Percentiles rank a stretch among this genome's conserved stretches.
These are phyloP conservation scores for Protea cynaroides DNA, from an alignment of 164 flowering plant genomes.

Conservation along the genomic window DNA sequence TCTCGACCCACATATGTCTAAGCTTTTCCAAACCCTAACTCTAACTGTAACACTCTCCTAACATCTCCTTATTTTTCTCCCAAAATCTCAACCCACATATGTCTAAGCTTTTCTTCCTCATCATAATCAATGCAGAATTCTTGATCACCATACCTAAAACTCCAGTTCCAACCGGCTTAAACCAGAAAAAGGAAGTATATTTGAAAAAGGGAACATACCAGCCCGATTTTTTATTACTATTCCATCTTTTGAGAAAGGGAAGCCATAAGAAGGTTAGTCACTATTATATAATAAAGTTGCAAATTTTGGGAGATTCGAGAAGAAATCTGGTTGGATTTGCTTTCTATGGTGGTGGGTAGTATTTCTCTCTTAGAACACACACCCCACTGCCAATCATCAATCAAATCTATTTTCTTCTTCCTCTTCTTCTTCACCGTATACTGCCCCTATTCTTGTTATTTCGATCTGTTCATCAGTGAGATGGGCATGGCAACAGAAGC, in stretches of 20 bases:
- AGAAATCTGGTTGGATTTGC: conserved; percentile 38
- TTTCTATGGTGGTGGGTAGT: conserved; percentile 32
- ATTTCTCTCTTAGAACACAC: neutral
- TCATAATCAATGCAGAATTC: too few relatives aligned
- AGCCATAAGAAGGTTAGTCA: conserved; percentile 15
- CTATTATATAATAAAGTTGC: conserved; percentile 22
- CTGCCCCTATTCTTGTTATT: neutral
- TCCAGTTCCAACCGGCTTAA: too few relatives aligned
- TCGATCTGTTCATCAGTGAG: neutral
- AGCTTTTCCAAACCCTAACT: too few relatives aligned
- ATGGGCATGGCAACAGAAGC: conserved; percentile 19
- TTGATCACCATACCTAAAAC: too few relatives aligned
- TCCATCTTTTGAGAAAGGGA: neutral
- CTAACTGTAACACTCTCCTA: too few relatives aligned
- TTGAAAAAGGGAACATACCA: too few relatives aligned
- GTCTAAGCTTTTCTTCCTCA: too few relatives aligned
- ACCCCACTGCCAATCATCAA: too few relatives aligned
- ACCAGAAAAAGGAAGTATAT: too few relatives aligned
- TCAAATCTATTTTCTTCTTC: neutral
- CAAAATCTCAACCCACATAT: too few relatives aligned
- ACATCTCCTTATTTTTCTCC: too few relatives aligned
- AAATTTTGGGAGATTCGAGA: conserved; percentile 19
- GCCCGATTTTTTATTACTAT: neutral
- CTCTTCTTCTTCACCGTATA: neutral
- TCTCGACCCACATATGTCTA: too few relatives aligned